Conservation (phyloP, 2,329 filamentous ascomycete genomes). For the Trichoderma sp. region DNA sequence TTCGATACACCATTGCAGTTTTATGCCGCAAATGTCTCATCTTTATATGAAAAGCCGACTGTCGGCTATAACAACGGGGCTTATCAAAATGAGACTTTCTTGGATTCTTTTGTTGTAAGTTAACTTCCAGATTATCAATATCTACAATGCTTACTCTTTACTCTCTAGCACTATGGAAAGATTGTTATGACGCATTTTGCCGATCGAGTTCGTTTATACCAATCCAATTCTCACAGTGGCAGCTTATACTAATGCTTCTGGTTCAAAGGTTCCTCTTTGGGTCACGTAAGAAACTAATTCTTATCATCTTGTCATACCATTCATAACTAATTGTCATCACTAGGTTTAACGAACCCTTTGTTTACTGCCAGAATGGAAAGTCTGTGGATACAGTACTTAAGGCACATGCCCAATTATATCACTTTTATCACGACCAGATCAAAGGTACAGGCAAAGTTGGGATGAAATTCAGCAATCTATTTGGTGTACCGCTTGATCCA, state of each 20-base stretch:
- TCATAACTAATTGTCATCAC: conserved; percentile 18
- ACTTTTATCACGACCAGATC: conserved; percentile 54
- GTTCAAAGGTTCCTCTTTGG: no score
- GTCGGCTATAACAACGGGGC: conserved; percentile 35
- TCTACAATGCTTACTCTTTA: not conserved
- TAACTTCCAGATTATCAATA: not conserved
- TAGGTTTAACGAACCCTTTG: conserved; percentile 52
- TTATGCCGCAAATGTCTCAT: conserved; percentile 33
- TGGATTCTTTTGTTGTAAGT: conserved; percentile 44
- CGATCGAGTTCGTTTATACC: conserved; percentile 42
- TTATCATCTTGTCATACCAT: no score
- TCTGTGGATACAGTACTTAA: conserved; percentile 42
- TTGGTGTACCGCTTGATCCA: conserved; percentile 46
- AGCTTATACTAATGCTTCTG: conserved; percentile 21
- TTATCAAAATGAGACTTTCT: conserved; percentile 46
- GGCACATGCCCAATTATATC: conserved; percentile 48
- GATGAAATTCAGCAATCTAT: conserved; percentile 51
- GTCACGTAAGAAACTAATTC: no score
- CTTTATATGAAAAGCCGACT: not conserved
- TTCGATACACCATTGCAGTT: conserved; percentile 48
- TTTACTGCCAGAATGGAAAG: conserved; percentile 40
- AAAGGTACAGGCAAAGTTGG: conserved; percentile 43
- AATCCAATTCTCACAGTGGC: conserved; percentile 15
- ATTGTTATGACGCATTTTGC: conserved; percentile 50
- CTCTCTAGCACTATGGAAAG: conserved; percentile 45